Conservation (phyloP, 306 rosid genomes). For the Abrus precatorius region DNA sequence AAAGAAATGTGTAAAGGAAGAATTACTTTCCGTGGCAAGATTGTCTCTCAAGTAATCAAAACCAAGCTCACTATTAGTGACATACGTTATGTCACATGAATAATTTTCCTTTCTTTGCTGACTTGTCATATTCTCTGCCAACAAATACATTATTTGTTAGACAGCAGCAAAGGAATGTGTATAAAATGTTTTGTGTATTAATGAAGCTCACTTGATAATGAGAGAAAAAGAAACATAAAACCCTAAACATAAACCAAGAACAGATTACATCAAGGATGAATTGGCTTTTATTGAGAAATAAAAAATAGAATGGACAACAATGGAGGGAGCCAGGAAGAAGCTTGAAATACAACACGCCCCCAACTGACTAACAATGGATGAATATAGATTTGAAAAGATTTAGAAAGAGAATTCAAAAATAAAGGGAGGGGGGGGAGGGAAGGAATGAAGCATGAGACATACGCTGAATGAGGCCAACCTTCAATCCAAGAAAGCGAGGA, state of each 20-base stretch:
- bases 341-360: conserved; percentile 12
- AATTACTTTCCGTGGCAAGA: conserved; percentile 99
- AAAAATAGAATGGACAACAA: conserved; percentile 6
- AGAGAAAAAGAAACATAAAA: conserved; percentile 6
- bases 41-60: conserved; percentile 98
- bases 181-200: conserved; percentile 4
- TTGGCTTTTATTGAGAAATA: conserved; percentile 3
- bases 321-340: conserved; percentile 25
- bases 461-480: conserved; percentile 99
- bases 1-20: conserved; percentile 62
- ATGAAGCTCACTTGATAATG: conserved; percentile 25
- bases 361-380: conserved; percentile 22
- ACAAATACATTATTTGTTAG: conserved; percentile 47
- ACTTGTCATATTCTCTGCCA: conserved; percentile 98
- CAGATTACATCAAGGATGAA: conserved; percentile 14
- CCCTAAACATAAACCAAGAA: conserved; percentile 18
- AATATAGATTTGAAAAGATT: conserved; percentile 16
- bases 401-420: conserved; percentile 15
- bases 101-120: conserved; percentile 94
- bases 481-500: conserved; percentile 98
- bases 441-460: conserved; percentile 64
- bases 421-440: background rate
- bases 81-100: conserved; percentile 91
- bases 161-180: conserved; percentile 30
- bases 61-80: conserved; percentile 98